A percentile compares a stretch with the other conserved stretches of the same genome.
These are phyloP conservation scores for Epichloe bromicola DNA, from an alignment of 2,329 filamentous ascomycete genomes.

Conservation along the genomic window DNA sequence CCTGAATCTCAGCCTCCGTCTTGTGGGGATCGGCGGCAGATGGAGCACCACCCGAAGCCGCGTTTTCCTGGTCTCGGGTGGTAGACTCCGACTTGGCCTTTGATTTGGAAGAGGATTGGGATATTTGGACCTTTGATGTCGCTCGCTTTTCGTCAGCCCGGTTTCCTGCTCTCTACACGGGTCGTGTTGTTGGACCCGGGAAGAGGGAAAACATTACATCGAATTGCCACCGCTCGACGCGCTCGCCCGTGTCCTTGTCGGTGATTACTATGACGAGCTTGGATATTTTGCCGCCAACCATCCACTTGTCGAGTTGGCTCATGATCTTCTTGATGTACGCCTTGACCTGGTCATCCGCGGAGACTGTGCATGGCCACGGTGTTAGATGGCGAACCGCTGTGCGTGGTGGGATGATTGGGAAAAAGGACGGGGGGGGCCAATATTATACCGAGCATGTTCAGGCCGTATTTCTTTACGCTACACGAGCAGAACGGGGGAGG, in stretches of 20 bases:
- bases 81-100: slow-evolving; percentile 27
- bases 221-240: slow-evolving; percentile 96
- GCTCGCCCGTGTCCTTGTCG: slow-evolving; percentile 90
- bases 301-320: slow-evolving; percentile 95
- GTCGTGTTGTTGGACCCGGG: background rate
- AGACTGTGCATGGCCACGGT: slow-evolving; percentile 42
- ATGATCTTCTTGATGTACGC: slow-evolving; percentile 99
- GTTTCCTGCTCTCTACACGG: background rate
- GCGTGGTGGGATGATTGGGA: too few species aligned
- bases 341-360: slow-evolving; percentile 94
- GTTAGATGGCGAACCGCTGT: slow-evolving; percentile 6
- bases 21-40: slow-evolving; percentile 47
- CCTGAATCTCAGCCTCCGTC: slow-evolving; percentile 85
- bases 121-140: slow-evolving; percentile 13
- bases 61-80: slow-evolving; percentile 60
- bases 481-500: background rate
- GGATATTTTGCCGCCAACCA: slow-evolving; percentile 91
- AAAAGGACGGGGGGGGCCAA: too few species aligned
- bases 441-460: slow-evolving; percentile 77
- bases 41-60: slow-evolving; percentile 18
- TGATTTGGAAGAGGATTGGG: slow-evolving; percentile 17
- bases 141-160: slow-evolving; percentile 3
- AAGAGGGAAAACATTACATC: slow-evolving; percentile 44
- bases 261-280: slow-evolving; percentile 96
- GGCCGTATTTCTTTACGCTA: slow-evolving; percentile 91